Percentiles rank a stretch among this genome's conserved stretches.
Conservation (phyloP, 2,329 filamentous ascomycete species). For the Pezicula neosporulosa region DNA sequence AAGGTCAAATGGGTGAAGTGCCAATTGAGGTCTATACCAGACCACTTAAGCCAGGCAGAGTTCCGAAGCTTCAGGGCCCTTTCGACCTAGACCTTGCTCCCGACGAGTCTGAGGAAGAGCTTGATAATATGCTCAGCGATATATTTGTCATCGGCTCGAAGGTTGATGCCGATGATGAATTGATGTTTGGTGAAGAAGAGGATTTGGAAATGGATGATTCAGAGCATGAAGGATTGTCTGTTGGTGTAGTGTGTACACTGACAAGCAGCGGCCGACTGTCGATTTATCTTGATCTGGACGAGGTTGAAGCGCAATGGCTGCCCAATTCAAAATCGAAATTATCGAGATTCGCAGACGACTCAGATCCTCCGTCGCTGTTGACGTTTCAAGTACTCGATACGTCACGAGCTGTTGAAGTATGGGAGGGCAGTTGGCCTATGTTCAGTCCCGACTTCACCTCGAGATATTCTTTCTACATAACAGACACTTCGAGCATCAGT, state of each 20-base stretch:
- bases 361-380: conserved; percentile 46
- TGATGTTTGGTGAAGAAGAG: conserved; percentile 64
- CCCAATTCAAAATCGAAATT: conserved; percentile 48
- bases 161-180: conserved; percentile 53
- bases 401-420: conserved; percentile 50
- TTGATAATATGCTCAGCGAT: conserved; percentile 55
- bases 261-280: conserved; percentile 59
- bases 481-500: conserved; percentile 56
- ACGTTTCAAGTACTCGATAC: conserved; percentile 63
- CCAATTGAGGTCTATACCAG: conserved; percentile 53
- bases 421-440: conserved; percentile 56
- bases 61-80: conserved; percentile 60
- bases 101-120: conserved; percentile 51
- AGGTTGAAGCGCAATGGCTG: conserved; percentile 64
- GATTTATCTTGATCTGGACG: conserved; percentile 58
- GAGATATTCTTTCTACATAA: conserved; percentile 61
- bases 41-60: conserved; percentile 52
- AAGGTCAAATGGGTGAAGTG: conserved; percentile 45
- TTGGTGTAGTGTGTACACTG: conserved; percentile 56
- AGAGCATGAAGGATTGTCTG: conserved; percentile 56
- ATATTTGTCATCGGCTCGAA: conserved; percentile 62
- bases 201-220: conserved; percentile 53
- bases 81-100: conserved; percentile 49
- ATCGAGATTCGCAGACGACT: conserved; percentile 34
- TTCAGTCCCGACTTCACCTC: conserved; percentile 60